A percentile compares a stretch with the other conserved stretches of the same genome.
Conservation (phyloP, 148 eudicot species). For the Fagopyrum esculentum region DNA sequence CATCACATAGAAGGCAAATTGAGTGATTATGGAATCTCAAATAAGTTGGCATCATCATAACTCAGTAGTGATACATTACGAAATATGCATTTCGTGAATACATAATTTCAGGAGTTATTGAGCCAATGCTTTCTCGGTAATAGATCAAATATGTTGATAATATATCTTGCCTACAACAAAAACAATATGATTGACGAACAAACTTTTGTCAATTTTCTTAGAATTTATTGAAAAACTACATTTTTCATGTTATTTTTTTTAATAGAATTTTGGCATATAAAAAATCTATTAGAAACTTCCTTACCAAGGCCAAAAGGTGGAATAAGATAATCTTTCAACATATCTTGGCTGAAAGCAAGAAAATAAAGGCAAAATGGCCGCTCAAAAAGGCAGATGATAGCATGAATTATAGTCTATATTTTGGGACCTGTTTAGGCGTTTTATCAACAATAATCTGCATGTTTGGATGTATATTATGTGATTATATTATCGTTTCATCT, state of each 20-base stretch:
- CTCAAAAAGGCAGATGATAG: no score
- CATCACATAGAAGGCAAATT: background rate
- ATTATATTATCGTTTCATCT: no score
- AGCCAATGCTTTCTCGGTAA: background rate
- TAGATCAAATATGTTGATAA: background rate
- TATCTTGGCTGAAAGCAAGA: slow-evolving; percentile 34
- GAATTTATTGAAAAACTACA: background rate
- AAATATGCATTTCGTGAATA: background rate
- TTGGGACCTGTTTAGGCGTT: no score
- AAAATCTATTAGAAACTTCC: background rate
- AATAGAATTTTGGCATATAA: background rate
- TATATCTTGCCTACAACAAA: background rate
- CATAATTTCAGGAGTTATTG: background rate
- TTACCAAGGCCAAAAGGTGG: background rate
- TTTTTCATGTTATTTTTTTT: background rate
- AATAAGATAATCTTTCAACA: background rate
- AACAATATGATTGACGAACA: background rate
- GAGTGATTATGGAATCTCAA: background rate
- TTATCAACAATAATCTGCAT: no score
- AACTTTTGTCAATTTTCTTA: background rate
- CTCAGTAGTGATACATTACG: background rate
- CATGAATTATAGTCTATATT: no score
- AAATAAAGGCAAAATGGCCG: no score
- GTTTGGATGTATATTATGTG: no score
- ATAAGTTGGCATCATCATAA: background rate